Base-by-base conservation (phyloP, 1,139 yeast species). In the Scheffersomyces segobiensis region DNA sequence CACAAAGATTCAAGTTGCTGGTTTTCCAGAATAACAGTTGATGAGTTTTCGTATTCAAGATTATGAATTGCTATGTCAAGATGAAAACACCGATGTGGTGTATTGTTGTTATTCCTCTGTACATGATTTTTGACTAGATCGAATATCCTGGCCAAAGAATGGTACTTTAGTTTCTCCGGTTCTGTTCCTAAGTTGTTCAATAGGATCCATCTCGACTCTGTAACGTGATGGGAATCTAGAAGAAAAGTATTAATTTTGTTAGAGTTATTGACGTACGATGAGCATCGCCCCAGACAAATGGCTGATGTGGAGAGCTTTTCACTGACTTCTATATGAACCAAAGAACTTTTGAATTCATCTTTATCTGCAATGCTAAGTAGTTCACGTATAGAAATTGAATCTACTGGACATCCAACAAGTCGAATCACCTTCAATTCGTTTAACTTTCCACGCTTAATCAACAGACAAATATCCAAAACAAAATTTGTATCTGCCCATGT, bases 401-500 rank as follows among this genome's bases (percentile, higher is more conserved):
- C 59, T 2, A 66, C 65, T 0, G 70, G 67, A 59, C 81, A 77
- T 7, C 69, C 67, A 20, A 61, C 58, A 1, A 79, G 39, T 18
- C 69, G 62, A 1, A 80, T 53, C 0, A 75, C 59, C 17, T 70
- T 63, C 22, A 80, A 65, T 14, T 62, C 62, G 1, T 65, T 60
- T 5, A 74, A 59, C 52, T 69, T 71, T 1, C 70, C 72, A 21
- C 70, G 72, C 50, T 60, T 61, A 0, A 56, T 53, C 12, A 78
- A 65, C 1, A 67, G 57, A 19, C 67, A 57, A 52, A 79, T 59
- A 51, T 72, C 73, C 48, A 68, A 63, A 5, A 78, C 52, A 39
- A 71, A 73, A 20, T 64, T 70, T 60, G 78, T 82, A 61, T 78
- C 79, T 7, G 79, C 63, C 8, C 60, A 52, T 0, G 54, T 48